Base-by-base conservation (phyloP, 1,139 yeast species). In the Geotrichum citri-aurantii region DNA sequence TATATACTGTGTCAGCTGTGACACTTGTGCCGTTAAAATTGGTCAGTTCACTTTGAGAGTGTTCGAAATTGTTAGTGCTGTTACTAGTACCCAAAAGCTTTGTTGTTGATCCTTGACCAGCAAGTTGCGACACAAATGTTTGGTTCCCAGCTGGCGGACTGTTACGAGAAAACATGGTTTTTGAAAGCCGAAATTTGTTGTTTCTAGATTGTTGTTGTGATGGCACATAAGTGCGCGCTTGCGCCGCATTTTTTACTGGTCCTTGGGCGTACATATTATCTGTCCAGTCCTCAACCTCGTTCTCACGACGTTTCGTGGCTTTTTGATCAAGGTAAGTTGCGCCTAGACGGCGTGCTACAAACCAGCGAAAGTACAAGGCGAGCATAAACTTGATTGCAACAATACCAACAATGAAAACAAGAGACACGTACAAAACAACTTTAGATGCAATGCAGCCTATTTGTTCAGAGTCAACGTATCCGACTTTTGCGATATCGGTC, bases 331-430 rank as follows among this genome's bases (percentile, higher is more conserved):
- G 75, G 33, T 76, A 76, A 60, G 81, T 80, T 1, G 92, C 95
- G 62, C 97, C 97, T 74, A 91, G 97, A 52, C 75, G 33, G 5
- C 42, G 21, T 10, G 70, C 58, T 27, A 66, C 73, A 59, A 81
- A 75, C 96, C 96, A 88, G 66, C 85, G 82, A 74, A 85, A 89
- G 71, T 88, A 88, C 68, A 92, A 84, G 0, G 96, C 96, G 77
- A 88, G 79, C 17, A 85, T 60, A 66, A 89, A 89, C 71, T 88
- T 88, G 48, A 77, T 76, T 33, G 84, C 66, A 29, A 88, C 90
- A 58, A 88, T 83, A 0, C 91, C 78, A 56, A 89, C 77, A 64
- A 89, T 88, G 68, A 89, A 86, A 14, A 84, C 81, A 69, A 89
- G 79, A 0, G 95, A 84, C 12, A 83, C 78, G 63, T 81, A 79